These are phyloP conservation scores for Nicotiana attenuata DNA, from an alignment of 257 asterid genomes.

Conservation along the genomic window DNA sequence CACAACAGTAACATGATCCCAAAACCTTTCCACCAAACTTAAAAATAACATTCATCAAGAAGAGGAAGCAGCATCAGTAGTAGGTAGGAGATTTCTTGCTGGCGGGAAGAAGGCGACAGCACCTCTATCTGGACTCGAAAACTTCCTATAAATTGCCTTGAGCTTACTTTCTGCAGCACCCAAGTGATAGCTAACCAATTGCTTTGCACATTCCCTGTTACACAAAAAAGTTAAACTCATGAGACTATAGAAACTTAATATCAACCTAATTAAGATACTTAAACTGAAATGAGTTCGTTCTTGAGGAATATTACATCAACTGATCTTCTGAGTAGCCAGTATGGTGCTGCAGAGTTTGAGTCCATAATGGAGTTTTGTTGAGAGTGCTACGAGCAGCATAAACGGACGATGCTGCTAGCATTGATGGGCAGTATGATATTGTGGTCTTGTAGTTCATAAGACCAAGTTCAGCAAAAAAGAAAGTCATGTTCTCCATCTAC, in stretches of 20 bases:
- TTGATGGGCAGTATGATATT: conserved; percentile 47
- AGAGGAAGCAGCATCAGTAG: neutral
- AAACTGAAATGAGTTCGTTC: no score
- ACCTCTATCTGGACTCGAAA: conserved; percentile 45
- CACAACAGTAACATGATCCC: neutral
- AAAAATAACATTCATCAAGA: neutral
- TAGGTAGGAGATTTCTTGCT: conserved; percentile 31
- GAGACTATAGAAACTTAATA: no score
- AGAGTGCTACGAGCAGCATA: conserved; percentile 80
- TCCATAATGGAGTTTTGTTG: conserved; percentile 50
- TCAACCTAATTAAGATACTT: no score
- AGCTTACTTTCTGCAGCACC: conserved; percentile 55
- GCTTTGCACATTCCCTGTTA: conserved; percentile 58
- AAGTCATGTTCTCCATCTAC: conserved; percentile 63
- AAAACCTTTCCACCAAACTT: neutral
- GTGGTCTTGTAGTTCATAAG: conserved; percentile 44
- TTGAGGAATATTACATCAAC: conserved; percentile 27
- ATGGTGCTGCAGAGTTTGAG: conserved; percentile 64
- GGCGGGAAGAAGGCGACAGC: conserved; percentile 76
- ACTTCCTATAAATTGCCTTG: conserved; percentile 54
- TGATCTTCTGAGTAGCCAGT: conserved; percentile 59
- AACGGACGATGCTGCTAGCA: conserved; percentile 67
- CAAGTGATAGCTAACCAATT: conserved; percentile 46
- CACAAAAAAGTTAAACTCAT: neutral
- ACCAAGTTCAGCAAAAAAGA: conserved; percentile 75